phyloP scores from a whole-genome alignment of 2,329 filamentous ascomycete genomes.

The Aureobasidium namibiae region DNA sequence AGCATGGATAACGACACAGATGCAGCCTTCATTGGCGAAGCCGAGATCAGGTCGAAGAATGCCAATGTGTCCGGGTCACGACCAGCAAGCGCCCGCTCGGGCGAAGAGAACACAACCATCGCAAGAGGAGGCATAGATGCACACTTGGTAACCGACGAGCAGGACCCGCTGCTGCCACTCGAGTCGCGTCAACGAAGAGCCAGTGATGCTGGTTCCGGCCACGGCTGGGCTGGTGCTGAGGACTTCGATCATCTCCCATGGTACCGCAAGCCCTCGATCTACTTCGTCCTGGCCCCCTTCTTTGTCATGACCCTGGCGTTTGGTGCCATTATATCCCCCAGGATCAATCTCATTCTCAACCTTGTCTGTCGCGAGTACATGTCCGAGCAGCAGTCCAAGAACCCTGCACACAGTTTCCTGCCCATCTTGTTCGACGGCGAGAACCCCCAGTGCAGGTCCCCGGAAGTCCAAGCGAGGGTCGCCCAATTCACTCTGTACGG shows the following conservation, averaged over 20 bases:
- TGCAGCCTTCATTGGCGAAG: conserved; percentile 25
- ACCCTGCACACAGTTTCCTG: conserved; percentile 52
- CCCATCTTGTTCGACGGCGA: conserved; percentile 59
- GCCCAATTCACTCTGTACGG: conserved; percentile 71
- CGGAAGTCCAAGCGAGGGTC: conserved; percentile 68
- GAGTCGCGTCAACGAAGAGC: conserved; percentile 10
- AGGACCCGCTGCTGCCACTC: conserved; percentile 19
- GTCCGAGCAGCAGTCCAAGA: conserved; percentile 51
- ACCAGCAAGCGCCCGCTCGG: neutral
- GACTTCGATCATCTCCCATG: conserved; percentile 56
- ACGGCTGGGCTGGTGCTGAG: conserved; percentile 18
- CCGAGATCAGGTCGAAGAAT: conserved; percentile 21
- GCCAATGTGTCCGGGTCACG: neutral
- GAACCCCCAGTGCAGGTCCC: conserved; percentile 71
- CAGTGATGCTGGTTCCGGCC: conserved; percentile 18
- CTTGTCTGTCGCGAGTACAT: conserved; percentile 81
- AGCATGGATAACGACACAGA: conserved; percentile 21
- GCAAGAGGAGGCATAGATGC: conserved; percentile 16
- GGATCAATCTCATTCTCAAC: conserved; percentile 75
- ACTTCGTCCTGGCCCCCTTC: conserved; percentile 76
- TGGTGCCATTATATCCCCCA: conserved; percentile 77
- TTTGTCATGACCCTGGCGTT: conserved; percentile 76
- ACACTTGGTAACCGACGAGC: conserved; percentile 12
- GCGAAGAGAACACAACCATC: conserved; percentile 14
- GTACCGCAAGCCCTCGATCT: conserved; percentile 61